phyloP scores from a whole-genome alignment of 768 basidiomycete species.

The Guyanaporus albipodus region DNA sequence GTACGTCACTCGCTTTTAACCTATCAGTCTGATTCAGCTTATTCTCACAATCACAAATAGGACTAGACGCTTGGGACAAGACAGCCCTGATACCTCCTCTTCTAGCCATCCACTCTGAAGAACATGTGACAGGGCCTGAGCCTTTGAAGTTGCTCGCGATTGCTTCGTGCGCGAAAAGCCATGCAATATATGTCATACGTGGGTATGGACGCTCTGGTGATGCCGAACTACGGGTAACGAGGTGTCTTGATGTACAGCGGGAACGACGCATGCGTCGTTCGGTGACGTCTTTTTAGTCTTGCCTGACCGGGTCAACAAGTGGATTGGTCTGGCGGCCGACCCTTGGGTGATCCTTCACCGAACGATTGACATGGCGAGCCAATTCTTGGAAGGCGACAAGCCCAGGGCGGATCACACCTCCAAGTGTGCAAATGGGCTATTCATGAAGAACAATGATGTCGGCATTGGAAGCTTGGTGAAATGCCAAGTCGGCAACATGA shows the following conservation, averaged over 20 bases:
- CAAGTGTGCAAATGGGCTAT: slow-evolving; percentile 2
- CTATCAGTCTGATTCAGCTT: too few species aligned
- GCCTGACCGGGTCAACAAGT: slow-evolving; percentile 26
- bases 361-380: slow-evolving; percentile 18
- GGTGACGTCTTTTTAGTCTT: slow-evolving; percentile 35
- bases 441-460: slow-evolving; percentile 5
- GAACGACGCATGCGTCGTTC: slow-evolving; percentile 33
- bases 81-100: slow-evolving; percentile 28
- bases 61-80: slow-evolving; percentile 26
- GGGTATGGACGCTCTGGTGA: background rate
- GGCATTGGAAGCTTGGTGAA: slow-evolving; percentile 5
- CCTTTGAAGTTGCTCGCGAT: slow-evolving; percentile 33
- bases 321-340: slow-evolving; percentile 21
- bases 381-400: slow-evolving; percentile 17
- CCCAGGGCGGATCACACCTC: background rate
- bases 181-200: slow-evolving; percentile 15
- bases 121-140: slow-evolving; percentile 36
- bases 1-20: slow-evolving; percentile 14
- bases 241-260: slow-evolving; percentile 13
- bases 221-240: background rate
- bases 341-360: slow-evolving; percentile 16
- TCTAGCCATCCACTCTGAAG: slow-evolving; percentile 41
- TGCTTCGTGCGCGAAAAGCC: slow-evolving; percentile 10
- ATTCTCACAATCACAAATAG: slow-evolving; percentile 18
- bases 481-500: background rate